Conservation (phyloP, 371 early-diverging fungal species). For the Actinomucor elegans region DNA sequence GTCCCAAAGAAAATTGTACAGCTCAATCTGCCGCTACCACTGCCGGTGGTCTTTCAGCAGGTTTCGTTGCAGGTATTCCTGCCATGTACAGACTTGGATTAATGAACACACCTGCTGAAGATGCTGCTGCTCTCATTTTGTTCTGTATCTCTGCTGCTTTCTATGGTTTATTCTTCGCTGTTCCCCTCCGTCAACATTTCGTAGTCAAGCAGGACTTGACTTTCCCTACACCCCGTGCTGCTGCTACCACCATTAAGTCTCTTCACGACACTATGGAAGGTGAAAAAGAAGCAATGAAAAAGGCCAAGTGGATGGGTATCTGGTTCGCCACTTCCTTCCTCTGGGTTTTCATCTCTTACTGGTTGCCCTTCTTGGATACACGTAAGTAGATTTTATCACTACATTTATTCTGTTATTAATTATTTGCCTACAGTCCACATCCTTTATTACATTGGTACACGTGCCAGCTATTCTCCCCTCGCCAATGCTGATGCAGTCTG, state of each 20-base stretch:
- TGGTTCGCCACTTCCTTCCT: slow-evolving; percentile 50
- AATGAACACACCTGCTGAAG: slow-evolving; percentile 48
- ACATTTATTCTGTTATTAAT: too few relatives aligned
- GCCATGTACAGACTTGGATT: slow-evolving; percentile 71
- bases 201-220: slow-evolving; percentile 68
- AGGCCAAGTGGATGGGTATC: slow-evolving; percentile 51
- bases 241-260: slow-evolving; percentile 67
- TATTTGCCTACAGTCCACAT: slow-evolving; percentile 43
- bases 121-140: slow-evolving; percentile 49
- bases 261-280: slow-evolving; percentile 56
- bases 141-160: slow-evolving; percentile 64
- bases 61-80: slow-evolving; percentile 72
- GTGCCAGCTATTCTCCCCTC: slow-evolving; percentile 40
- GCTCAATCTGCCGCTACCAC: slow-evolving; percentile 73
- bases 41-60: slow-evolving; percentile 68
- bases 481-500: slow-evolving; percentile 56
- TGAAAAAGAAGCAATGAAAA: slow-evolving; percentile 39
- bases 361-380: slow-evolving; percentile 57
- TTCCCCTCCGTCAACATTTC: slow-evolving; percentile 72
- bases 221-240: slow-evolving; percentile 72
- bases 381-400: too few relatives aligned
- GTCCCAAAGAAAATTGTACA: slow-evolving; percentile 69
- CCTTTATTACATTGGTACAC: slow-evolving; percentile 58
- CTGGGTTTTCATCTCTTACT: slow-evolving; percentile 51
- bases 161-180: slow-evolving; percentile 75